Conservation (phyloP, 2,329 filamentous ascomycete genomes). For the Xylariomycetidae sp. region DNA sequence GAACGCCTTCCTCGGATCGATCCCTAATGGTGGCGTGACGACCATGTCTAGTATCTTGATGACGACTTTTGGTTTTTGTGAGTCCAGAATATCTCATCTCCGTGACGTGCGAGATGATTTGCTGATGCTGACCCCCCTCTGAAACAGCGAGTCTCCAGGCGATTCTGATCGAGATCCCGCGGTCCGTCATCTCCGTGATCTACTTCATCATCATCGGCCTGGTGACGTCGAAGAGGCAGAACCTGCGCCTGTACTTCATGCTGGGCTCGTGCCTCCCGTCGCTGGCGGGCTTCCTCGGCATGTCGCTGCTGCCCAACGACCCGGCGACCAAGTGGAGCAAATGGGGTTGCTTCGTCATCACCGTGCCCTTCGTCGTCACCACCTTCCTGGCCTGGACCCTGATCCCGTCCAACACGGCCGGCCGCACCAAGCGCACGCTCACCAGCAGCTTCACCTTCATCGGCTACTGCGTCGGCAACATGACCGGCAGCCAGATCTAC, state of each 20-base stretch:
- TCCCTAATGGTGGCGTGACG: too few relatives aligned
- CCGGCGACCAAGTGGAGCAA: slow-evolving; percentile 31
- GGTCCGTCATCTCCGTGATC: slow-evolving; percentile 27
- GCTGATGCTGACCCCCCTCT: too few relatives aligned
- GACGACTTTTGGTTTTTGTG: too few relatives aligned
- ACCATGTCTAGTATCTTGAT: too few relatives aligned
- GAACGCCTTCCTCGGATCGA: too few relatives aligned
- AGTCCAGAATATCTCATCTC: too few relatives aligned
- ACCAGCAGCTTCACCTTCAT: slow-evolving; percentile 40
- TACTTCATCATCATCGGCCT: slow-evolving; percentile 32
- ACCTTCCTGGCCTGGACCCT: slow-evolving; percentile 31
- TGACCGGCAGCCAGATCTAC: slow-evolving; percentile 43
- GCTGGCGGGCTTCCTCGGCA: slow-evolving; percentile 31
- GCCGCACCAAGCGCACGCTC: slow-evolving; percentile 42
- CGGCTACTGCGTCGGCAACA: slow-evolving; percentile 44
- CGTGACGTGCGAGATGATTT: too few relatives aligned
- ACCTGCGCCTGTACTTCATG: slow-evolving; percentile 33
- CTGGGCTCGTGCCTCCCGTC: slow-evolving; percentile 30
- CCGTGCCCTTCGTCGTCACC: slow-evolving; percentile 27
- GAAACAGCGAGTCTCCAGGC: slow-evolving; percentile 29
- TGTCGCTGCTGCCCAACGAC: slow-evolving; percentile 30
- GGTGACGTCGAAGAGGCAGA: slow-evolving; percentile 26
- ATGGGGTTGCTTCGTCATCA: slow-evolving; percentile 34
- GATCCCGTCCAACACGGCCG: slow-evolving; percentile 41
- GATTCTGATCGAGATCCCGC: slow-evolving; percentile 32